Evolutionary conservation across 768 basidiomycete genomes (phyloP).

Genomic region (Pleurotus djamor): DNA sequence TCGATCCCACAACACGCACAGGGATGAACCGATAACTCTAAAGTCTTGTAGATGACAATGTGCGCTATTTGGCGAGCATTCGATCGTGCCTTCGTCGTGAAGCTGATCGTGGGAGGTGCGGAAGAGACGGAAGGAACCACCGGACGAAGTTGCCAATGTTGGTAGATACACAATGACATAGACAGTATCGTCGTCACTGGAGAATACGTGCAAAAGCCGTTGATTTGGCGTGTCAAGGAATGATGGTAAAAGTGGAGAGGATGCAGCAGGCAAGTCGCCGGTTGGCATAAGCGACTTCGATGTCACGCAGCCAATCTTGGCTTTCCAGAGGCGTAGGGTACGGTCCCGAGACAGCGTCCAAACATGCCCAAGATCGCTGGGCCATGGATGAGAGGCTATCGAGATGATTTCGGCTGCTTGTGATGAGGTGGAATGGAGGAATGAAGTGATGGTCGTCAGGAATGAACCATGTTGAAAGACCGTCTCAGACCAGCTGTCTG

Average conservation of each 20-base stretch:
- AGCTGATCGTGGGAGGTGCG: conserved; percentile 56
- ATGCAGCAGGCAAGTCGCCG: not conserved
- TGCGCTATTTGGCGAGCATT: conserved; percentile 56
- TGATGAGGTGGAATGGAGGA: conserved; percentile 49
- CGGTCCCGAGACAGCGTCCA: conserved; percentile 90
- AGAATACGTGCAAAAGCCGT: conserved; percentile 65
- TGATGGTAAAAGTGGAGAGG: not conserved
- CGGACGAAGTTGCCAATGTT: conserved; percentile 49
- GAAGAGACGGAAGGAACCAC: conserved; percentile 76
- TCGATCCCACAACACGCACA: conserved; percentile 80
- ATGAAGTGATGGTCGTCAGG: conserved; percentile 63
- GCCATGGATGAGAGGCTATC: conserved; percentile 70
- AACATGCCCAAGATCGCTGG: conserved; percentile 68
- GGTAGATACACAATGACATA: conserved; percentile 75
- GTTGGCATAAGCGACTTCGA: conserved; percentile 47
- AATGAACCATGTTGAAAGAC: conserved; percentile 65
- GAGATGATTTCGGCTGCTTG: conserved; percentile 64
- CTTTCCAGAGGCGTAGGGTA: conserved; percentile 82
- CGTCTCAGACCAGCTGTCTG: conserved; percentile 75
- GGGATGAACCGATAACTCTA: conserved; percentile 45
- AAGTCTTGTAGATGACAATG: conserved; percentile 82
- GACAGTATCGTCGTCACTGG: conserved; percentile 48
- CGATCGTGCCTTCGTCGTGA: conserved; percentile 53
- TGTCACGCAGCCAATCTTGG: conserved; percentile 70
- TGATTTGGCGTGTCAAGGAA: conserved; percentile 57